Percentiles rank a stretch among this genome's conserved stretches.
These are phyloP conservation scores for Aspergillus felis DNA, from an alignment of 2,329 filamentous ascomycete genomes.

Conservation along the genomic window DNA sequence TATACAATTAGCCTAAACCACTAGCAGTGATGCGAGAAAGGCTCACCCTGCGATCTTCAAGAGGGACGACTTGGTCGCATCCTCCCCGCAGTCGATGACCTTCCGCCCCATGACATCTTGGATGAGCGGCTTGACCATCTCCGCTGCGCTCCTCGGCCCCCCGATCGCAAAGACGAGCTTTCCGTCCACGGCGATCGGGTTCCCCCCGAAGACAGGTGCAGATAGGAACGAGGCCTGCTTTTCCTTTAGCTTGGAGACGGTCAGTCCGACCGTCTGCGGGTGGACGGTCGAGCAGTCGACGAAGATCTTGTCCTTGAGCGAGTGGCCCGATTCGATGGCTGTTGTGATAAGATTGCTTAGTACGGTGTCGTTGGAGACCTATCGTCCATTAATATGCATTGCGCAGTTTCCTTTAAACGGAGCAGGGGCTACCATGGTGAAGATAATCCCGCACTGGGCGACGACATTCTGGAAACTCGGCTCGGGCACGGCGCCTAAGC, in stretches of 20 bases:
- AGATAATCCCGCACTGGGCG: slow-evolving; percentile 37
- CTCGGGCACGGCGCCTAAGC: slow-evolving; percentile 32
- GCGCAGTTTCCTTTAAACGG: background rate
- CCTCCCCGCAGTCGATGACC: slow-evolving; percentile 43
- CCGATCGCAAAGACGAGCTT: slow-evolving; percentile 46
- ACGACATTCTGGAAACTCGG: slow-evolving; percentile 33
- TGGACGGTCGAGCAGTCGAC: slow-evolving; percentile 85
- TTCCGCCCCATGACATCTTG: slow-evolving; percentile 43
- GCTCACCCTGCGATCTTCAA: slow-evolving; percentile 44
- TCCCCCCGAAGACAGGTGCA: slow-evolving; percentile 44
- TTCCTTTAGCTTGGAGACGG: slow-evolving; percentile 30
- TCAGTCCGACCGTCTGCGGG: slow-evolving; percentile 58
- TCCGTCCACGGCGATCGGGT: slow-evolving; percentile 41
- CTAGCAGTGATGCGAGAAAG: background rate
- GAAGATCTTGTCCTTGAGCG: slow-evolving; percentile 68
- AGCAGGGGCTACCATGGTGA: slow-evolving; percentile 31
- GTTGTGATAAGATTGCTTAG: slow-evolving; percentile 29
- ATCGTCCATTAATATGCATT: slow-evolving; percentile 3
- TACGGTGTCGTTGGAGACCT: slow-evolving; percentile 41
- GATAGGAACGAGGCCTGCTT: slow-evolving; percentile 36
- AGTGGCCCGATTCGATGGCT: slow-evolving; percentile 21
- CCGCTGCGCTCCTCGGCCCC: slow-evolving; percentile 32
- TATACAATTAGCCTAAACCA: slow-evolving; percentile 10
- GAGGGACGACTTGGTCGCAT: slow-evolving; percentile 40
- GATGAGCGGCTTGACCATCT: slow-evolving; percentile 38